Base-by-base conservation (phyloP, 768 basidiomycete genomes). In the Collybiopsis confluens region DNA sequence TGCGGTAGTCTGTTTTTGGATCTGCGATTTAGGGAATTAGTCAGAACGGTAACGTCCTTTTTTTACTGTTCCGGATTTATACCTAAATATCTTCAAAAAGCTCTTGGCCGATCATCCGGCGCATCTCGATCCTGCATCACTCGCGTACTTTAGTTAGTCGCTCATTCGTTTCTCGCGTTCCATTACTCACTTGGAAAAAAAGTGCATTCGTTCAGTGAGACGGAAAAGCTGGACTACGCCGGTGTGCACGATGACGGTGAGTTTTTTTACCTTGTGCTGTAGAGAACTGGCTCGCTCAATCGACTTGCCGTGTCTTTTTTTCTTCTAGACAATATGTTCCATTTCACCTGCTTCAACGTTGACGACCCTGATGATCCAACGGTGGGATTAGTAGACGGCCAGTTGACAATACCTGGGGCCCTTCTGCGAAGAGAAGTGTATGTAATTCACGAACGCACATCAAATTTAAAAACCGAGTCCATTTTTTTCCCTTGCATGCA, bases 1-100 rank as follows among this genome's bases (percentile, higher is more conserved):
- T 92, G 90, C 61, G 92, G 92, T 13, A 88, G 87, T 58, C 73
- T 95, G 45, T 93, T 93, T 71, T 80, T 94, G 52, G 92, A 94
- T 70, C 72, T 94, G 43, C 81, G 90, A 56, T 94, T 94, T 72
- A 78, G 86, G 18, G 88, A 90, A 58, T 79, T 95, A 16, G 85
- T 95, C 49, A 80, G 80, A 67, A 87, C 77, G 21, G 61, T 64
- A n/a, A 40, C 18, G 45, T 21, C 27, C 45, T 26, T 48, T 33
- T 54, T 45, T 20, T 26, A 24, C 23, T 21, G 11, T 35, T 72
- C 70, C n/a, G n/a, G n/a, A n/a, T n/a, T n/a, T n/a, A n/a, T n/a
- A n/a, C n/a, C n/a, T n/a, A n/a, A n/a, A n/a, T n/a, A n/a, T n/a
- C n/a, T n/a, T n/a, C n/a, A n/a, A n/a, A n/a, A 67, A 74, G 40